Conservation (phyloP, 2,329 filamentous ascomycete genomes). For the Xylariomycetidae sp. region DNA sequence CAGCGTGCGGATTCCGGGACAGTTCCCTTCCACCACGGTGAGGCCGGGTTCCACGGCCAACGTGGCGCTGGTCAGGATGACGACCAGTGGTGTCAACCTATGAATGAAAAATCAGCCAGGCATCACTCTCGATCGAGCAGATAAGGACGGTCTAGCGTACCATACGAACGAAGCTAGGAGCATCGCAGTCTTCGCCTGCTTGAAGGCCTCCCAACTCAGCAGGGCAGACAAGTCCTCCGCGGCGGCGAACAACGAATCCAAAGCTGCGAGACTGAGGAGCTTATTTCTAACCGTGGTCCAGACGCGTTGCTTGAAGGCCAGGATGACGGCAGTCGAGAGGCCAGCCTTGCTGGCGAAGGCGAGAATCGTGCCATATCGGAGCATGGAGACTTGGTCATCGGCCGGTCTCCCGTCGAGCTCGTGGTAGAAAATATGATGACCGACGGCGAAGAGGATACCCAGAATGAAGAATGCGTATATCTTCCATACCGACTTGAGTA, state of each 20-base stretch:
- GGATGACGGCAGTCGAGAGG: constrained; percentile 30
- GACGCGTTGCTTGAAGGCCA: constrained; percentile 27
- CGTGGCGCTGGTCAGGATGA: constrained; percentile 35
- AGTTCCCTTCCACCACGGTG: constrained; percentile 20
- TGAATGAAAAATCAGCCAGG: not conserved
- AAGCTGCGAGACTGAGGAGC: constrained; percentile 20
- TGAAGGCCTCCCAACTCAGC: constrained; percentile 25
- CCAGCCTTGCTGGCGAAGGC: constrained; percentile 35
- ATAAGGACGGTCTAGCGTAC: constrained; percentile 11
- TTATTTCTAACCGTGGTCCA: constrained; percentile 28
- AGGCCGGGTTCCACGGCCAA: constrained; percentile 25
- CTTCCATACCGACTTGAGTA: too few relatives aligned
- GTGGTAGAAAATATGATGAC: constrained; percentile 34
- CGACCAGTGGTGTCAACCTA: constrained; percentile 31
- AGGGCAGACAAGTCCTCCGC: constrained; percentile 26
- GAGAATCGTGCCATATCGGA: constrained; percentile 33
- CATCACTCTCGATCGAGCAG: not conserved
- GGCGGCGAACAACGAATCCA: constrained; percentile 31
- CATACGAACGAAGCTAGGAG: constrained; percentile 31
- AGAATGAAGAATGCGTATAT: constrained; percentile 34
- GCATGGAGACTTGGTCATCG: constrained; percentile 31
- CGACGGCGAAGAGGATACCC: constrained; percentile 31
- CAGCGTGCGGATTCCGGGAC: constrained; percentile 25
- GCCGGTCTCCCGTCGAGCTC: constrained; percentile 28
- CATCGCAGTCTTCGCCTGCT: constrained; percentile 28